These are phyloP conservation scores for Pseudocercospora pini-densiflorae DNA, from an alignment of 2,329 filamentous ascomycete genomes.

Conservation along the genomic window DNA sequence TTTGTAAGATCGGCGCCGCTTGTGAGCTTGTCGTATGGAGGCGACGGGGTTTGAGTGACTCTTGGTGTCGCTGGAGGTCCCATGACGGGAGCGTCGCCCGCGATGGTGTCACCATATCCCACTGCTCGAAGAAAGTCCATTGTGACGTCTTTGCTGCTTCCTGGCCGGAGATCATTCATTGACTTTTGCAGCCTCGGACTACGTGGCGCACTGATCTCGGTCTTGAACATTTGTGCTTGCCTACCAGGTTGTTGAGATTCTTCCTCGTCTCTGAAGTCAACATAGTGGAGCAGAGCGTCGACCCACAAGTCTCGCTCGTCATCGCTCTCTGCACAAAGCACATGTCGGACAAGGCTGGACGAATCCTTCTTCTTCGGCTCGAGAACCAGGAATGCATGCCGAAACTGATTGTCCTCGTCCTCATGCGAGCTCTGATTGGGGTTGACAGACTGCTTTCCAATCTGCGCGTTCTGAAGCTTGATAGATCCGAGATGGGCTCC, in stretches of 20 bases:
- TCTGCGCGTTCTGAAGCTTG: conserved; percentile 87
- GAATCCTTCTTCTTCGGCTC: conserved; percentile 98
- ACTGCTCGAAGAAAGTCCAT: conserved; percentile 42
- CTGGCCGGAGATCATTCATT: conserved; percentile 41
- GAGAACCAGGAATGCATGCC: conserved; percentile 91
- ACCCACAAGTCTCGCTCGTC: conserved; percentile 93
- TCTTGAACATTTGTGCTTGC: conserved; percentile 31
- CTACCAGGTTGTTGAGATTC: conserved; percentile 43
- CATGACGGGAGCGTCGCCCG: conserved; percentile 62
- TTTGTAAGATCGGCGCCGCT: conserved; percentile 34
- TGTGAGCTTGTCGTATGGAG: conserved; percentile 42
- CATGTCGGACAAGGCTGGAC: conserved; percentile 83
- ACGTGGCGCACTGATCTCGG: conserved; percentile 33
- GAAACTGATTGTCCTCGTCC: conserved; percentile 89
- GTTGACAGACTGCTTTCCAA: conserved; percentile 85
- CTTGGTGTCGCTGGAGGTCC: conserved; percentile 38
- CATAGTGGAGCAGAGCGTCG: conserved; percentile 84
- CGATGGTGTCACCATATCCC: conserved; percentile 62
- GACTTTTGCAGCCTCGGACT: conserved; percentile 42
- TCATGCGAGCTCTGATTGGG: conserved; percentile 62
- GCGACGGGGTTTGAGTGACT: conserved; percentile 38
- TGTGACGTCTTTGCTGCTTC: conserved; percentile 26
- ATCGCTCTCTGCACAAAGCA: conserved; percentile 94
- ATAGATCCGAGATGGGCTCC: conserved; percentile 92
- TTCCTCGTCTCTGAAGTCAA: conserved; percentile 71